Evolutionary conservation across 805 yeast genomes (phyloP), one percentile per base, ranked within the genome.

Genomic region (Wickerhamiella azymoides): DNA sequence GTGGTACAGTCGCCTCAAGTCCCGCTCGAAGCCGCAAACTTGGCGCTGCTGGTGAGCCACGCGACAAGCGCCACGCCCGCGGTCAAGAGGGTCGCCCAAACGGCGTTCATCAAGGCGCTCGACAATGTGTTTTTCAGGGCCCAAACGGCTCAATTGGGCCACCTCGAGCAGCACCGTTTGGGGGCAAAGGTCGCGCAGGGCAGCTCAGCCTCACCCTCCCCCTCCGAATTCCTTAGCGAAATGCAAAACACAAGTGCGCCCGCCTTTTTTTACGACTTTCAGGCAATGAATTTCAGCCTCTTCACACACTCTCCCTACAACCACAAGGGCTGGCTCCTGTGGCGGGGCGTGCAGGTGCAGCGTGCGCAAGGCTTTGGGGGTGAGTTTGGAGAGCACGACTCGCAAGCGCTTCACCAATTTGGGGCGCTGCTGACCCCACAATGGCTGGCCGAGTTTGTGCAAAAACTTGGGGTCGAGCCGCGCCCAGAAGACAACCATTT

Each of bases 401-500:
- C 8, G 30, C 30, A 10, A 5, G n/a, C 8, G 30, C 37, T 45
- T 5, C n/a, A n/a, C 8, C 25, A 27, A 19, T 46, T 42, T 39
- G 45, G 40, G 1, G 4, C 17, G 2, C 13, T 4, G 6, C 8
- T 46, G 7, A 24, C 18, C 10, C 8, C 9, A 9, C 37, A 35
- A 6, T 46, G 48, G 48, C 24, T 46, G 4, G 26, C 14, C 2
- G 53, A 54, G 16, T 45, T 53, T 0, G 32, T 77, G 11, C 67
- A 67, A 11, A 72, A 43, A 68, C 80, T 62, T 65, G 77, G 27
- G 71, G 79, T 50, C 80, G 84, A 56, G 76, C 84, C 58, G 1
- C 51, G 63, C 11, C 45, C 45, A 2, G 64, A 85, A 52, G 75
- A 71, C 30, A 76, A 82, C 17, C 73, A 74, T 1, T 83, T 82